phyloP scores from a whole-genome alignment of 805 yeast genomes.

The Candida odintsovae region DNA sequence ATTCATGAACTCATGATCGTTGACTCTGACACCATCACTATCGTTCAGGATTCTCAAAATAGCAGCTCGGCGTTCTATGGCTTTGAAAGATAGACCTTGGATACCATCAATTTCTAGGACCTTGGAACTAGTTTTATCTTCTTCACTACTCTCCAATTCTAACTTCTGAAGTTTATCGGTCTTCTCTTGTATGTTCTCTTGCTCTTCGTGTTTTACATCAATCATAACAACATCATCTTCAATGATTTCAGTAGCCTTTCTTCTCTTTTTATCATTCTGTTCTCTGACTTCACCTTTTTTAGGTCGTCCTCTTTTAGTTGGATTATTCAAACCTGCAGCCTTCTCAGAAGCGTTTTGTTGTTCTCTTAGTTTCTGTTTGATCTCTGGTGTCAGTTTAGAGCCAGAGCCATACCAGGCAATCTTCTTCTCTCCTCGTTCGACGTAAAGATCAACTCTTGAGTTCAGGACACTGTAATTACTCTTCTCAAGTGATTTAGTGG shows the following conservation, averaged over 20 bases:
- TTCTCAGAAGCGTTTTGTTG: background rate
- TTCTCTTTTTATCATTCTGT: constrained; percentile 3
- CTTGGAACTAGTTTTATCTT: background rate
- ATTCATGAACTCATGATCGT: constrained; percentile 35
- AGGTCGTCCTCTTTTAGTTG: constrained; percentile 22
- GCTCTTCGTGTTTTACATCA: background rate
- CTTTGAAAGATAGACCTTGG: constrained; percentile 36
- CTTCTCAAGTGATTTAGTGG: constrained; percentile 19
- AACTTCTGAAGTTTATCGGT: background rate
- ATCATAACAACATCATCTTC: background rate
- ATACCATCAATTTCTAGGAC: constrained; percentile 25
- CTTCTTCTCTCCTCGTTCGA: constrained; percentile 2
- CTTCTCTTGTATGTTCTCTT: too few species aligned
- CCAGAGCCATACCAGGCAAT: constrained; percentile 15
- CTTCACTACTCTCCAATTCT: background rate
- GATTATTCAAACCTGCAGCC: constrained; percentile 2
- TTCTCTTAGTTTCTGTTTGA: constrained; percentile 2
- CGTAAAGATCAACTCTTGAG: constrained; percentile 7
- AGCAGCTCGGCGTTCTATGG: constrained; percentile 37
- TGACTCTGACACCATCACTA: constrained; percentile 39
- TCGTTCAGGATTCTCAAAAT: constrained; percentile 37
- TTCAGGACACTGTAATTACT: constrained; percentile 22
- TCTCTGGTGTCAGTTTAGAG: constrained; percentile 1
- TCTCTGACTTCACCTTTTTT: constrained; percentile 20
- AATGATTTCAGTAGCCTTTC: background rate